phyloP scores from a whole-genome alignment of 176 grass and related monocot species.

The Hsuehochloa calcarea region DNA sequence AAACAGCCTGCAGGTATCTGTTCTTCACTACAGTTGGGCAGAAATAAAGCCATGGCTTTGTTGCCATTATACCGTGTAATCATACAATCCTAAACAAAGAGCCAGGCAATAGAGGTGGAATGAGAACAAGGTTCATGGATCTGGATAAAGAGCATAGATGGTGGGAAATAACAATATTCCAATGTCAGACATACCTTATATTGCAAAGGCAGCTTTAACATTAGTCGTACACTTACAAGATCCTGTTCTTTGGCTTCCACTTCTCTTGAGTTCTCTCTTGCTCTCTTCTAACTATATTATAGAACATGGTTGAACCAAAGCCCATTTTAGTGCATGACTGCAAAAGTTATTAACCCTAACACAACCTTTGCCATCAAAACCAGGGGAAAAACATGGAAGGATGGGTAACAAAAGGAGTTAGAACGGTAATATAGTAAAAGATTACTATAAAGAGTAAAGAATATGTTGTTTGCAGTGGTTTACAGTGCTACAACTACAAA shows the following conservation, averaged over 20 bases:
- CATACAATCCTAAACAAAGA: slow-evolving; percentile 5
- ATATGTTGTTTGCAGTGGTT: not conserved
- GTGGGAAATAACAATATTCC: not conserved
- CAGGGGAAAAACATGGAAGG: not conserved
- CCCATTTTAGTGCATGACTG: not conserved
- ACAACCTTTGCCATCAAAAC: slow-evolving; percentile 18
- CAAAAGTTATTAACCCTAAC: slow-evolving; percentile 6
- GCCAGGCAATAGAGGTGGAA: not conserved
- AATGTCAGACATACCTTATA: slow-evolving; percentile 17
- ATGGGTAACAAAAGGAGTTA: not conserved
- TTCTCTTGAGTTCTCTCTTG: slow-evolving; percentile 5
- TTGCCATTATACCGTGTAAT: slow-evolving; percentile 6
- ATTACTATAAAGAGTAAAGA: not conserved
- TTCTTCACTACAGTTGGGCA: not conserved
- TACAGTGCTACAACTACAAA: not conserved
- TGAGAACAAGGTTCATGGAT: not conserved
- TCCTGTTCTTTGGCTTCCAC: not conserved
- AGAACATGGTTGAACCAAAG: not conserved
- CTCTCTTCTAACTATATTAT: not conserved
- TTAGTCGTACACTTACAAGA: slow-evolving; percentile 8
- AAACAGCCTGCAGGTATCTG: not conserved
- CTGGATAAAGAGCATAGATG: slow-evolving; percentile 8
- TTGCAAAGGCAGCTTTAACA: slow-evolving; percentile 2
- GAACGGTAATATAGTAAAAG: not conserved
- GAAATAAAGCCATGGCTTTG: not conserved